phyloP scores from a whole-genome alignment of 192 early-diverging fungal genomes.

The Blastocladiella britannica region DNA sequence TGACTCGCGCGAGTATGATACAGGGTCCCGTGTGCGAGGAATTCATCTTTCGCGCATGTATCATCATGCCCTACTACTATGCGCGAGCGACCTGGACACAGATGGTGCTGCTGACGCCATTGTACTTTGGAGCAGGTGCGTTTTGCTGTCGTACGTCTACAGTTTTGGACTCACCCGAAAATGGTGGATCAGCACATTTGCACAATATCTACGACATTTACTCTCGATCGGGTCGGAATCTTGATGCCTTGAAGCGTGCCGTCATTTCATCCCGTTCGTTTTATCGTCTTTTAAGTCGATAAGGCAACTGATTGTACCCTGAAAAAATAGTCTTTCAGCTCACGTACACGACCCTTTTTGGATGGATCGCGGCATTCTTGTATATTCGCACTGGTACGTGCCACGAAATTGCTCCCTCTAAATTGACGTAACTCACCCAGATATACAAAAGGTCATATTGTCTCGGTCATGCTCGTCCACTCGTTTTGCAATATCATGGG shows the following conservation, averaged over 20 bases:
- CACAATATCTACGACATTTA: constrained; percentile 44
- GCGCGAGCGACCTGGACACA: constrained; percentile 12
- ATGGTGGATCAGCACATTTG: constrained; percentile 28
- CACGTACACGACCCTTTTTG: constrained; percentile 53
- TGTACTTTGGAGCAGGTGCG: constrained; percentile 56
- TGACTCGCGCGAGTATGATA: background rate
- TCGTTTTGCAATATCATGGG: constrained; percentile 57
- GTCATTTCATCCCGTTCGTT: constrained; percentile 10
- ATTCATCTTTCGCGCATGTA: constrained; percentile 47
- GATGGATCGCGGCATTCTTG: constrained; percentile 50
- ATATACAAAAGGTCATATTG: constrained; percentile 16
- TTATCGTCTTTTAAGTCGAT: background rate
- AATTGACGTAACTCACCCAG: background rate
- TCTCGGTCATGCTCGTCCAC: constrained; percentile 33
- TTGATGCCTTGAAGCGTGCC: constrained; percentile 15
- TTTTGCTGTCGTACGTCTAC: no score
- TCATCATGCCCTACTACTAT: constrained; percentile 26
- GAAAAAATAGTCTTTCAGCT: constrained; percentile 33
- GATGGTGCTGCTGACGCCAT: constrained; percentile 32
- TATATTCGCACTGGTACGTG: constrained; percentile 30
- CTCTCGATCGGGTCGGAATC: constrained; percentile 14
- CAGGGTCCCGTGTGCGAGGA: constrained; percentile 57
- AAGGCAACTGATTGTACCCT: background rate
- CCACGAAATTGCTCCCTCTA: background rate
- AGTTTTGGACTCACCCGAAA: background rate